Conservation (phyloP, 2,329 filamentous ascomycete genomes). For the Aureobasidium leucospermi region DNA sequence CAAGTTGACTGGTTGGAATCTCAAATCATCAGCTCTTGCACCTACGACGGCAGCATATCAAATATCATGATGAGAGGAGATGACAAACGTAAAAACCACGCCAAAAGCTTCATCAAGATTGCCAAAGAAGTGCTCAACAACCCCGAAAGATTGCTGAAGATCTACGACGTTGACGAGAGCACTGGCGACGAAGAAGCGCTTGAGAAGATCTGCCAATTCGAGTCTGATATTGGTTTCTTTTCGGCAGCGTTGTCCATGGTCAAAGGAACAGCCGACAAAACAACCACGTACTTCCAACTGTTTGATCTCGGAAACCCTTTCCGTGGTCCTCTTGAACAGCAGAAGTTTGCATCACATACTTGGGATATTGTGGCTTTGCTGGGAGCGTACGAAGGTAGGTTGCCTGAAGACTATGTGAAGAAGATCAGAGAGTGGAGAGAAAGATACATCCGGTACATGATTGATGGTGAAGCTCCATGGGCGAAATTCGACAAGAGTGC, state of each 20-base stretch:
- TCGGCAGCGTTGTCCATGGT: slow-evolving; percentile 15
- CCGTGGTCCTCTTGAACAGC: slow-evolving; percentile 9
- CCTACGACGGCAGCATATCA: slow-evolving; percentile 26
- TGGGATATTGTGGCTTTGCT: slow-evolving; percentile 18
- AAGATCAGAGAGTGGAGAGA: slow-evolving; percentile 13
- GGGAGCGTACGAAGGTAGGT: slow-evolving; percentile 15
- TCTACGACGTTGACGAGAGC: slow-evolving; percentile 12
- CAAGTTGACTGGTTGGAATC: slow-evolving; percentile 9
- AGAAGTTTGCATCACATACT: slow-evolving; percentile 18
- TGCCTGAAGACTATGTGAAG: not conserved
- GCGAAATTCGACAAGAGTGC: not conserved
- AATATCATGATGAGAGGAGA: slow-evolving; percentile 33
- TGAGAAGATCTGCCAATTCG: slow-evolving; percentile 18
- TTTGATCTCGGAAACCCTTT: slow-evolving; percentile 19
- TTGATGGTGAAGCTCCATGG: slow-evolving; percentile 15
- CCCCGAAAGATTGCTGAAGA: slow-evolving; percentile 22
- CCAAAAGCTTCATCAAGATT: slow-evolving; percentile 48
- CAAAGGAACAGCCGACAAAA: not conserved
- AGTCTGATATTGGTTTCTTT: slow-evolving; percentile 19
- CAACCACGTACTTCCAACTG: slow-evolving; percentile 14
- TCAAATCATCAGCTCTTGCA: slow-evolving; percentile 19
- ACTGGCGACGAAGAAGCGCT: slow-evolving; percentile 14
- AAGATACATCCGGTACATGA: slow-evolving; percentile 7
- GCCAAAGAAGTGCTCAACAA: slow-evolving; percentile 46
- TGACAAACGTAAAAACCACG: slow-evolving; percentile 48